A percentile compares a stretch with the other conserved stretches of the same genome.
Evolutionary conservation across 495 filamentous ascomycete genomes (phyloP).

Genomic region (Neurospora sp.): DNA sequence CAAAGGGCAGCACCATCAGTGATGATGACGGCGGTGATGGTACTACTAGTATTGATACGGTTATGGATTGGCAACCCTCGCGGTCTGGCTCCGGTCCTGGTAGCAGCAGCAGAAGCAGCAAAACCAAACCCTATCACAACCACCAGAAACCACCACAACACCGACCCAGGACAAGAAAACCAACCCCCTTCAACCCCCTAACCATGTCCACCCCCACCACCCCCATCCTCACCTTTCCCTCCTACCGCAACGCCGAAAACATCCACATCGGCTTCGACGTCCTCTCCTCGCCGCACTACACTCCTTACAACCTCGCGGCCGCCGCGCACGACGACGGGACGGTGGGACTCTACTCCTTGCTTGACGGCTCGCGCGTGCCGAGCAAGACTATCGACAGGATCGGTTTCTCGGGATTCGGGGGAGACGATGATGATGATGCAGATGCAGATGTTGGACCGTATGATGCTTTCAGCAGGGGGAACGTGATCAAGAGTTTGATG

Average conservation of each 20-base stretch:
- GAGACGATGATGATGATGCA: conserved; percentile 4
- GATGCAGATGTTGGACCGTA: conserved; percentile 1
- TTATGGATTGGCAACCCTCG: neutral
- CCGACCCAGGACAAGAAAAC: neutral
- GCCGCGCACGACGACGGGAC: conserved; percentile 32
- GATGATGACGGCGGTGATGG: neutral
- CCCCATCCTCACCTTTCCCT: conserved; percentile 27
- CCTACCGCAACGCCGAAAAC: conserved; percentile 26
- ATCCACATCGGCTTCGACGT: conserved; percentile 29
- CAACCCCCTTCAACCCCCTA: neutral
- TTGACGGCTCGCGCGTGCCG: conserved; percentile 21
- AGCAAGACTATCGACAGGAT: conserved; percentile 3
- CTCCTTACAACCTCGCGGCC: conserved; percentile 22
- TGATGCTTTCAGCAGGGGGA: neutral
- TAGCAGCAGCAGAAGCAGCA: neutral
- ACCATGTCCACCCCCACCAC: neutral
- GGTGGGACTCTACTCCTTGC: conserved; percentile 31
- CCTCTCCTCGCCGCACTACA: conserved; percentile 8
- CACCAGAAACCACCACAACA: neutral
- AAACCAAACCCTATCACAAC: neutral
- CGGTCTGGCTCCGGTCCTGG: conserved; percentile 3
- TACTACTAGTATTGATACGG: neutral
- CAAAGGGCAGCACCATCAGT: neutral
- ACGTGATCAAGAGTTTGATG: conserved; percentile 17
- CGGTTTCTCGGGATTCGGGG: neutral